Evolutionary conservation across 306 rosid species (phyloP), one percentile per base, ranked within the genome.

Genomic region (Malus orientalis): DNA sequence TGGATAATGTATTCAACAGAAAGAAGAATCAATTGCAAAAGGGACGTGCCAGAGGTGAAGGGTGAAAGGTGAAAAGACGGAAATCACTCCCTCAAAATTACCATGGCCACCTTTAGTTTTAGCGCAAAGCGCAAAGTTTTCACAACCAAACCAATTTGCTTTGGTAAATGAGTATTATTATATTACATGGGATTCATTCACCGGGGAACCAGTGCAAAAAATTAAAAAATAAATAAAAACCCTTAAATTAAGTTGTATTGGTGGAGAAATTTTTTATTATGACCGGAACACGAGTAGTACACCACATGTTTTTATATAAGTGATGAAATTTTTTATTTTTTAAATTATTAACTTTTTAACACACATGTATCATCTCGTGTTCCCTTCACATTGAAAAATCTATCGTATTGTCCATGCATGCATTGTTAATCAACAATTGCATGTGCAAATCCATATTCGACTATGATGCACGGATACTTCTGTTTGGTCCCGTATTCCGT

Each of bases 241-340:
- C 9, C 42, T 38, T 6, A 38, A 38, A 38, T 38, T 38, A 38
- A 7, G 42, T 36, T 6, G 40, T 36, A 36, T 6, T 36, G 40
- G 9, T 6, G 36, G 36, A 33, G 6, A 33, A 4, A 4, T 0
- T 33, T 33, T 33, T 33, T 33, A 5, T 0, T 5, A 6, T 5
- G 6, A 33, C 0, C 0, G 1, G 1, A 5, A 33, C 0, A 5
- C 0, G 0, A 5, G 1, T 33, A 0, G 38, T 33, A 33, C 7
- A 33, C 0, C 7, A 33, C 7, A 0, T 33, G 0, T 33, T 32
- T 32, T 32, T 4, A 32, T 32, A 4, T 4, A 32, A 32, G 1
- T 32, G 36, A 0, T 32, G 36, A 0, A 32, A 32, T 4, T 4
- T 32, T 32, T 32, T 32, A 32, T 0, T 32, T 32, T 32, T 32